phyloP scores from a whole-genome alignment of 495 filamentous ascomycete genomes.

The Cairneyella variabilis region DNA sequence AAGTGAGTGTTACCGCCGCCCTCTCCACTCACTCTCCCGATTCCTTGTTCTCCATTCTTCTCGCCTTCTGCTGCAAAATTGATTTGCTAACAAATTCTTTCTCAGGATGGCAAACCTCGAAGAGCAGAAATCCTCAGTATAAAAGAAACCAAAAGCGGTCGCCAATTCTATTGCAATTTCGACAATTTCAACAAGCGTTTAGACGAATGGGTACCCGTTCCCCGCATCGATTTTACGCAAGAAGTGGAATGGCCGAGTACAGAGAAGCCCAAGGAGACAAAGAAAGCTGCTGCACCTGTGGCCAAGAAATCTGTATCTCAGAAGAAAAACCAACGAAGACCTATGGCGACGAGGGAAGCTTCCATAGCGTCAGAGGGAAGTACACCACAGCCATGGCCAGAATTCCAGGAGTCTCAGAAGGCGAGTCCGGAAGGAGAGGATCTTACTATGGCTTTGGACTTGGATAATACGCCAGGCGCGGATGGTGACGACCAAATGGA shows the following conservation, averaged over 20 bases:
- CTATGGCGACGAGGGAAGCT: constrained; percentile 22
- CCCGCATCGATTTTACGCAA: constrained; percentile 71
- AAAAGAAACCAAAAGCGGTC: constrained; percentile 74
- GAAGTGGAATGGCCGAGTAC: constrained; percentile 56
- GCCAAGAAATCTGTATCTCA: constrained; percentile 41
- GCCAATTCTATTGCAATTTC: constrained; percentile 94
- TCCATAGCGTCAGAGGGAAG: constrained; percentile 25
- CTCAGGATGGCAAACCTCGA: constrained; percentile 74
- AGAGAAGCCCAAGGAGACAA: constrained; percentile 52
- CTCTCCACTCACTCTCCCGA: background rate
- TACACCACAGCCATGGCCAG: constrained; percentile 25
- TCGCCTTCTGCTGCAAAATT: constrained; percentile 3
- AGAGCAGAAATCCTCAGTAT: constrained; percentile 94
- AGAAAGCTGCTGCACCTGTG: constrained; percentile 41
- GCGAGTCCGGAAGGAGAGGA: constrained; percentile 13
- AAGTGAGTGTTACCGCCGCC: constrained; percentile 24
- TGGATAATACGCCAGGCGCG: constrained; percentile 22
- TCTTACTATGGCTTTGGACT: constrained; percentile 14
- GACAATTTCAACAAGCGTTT: constrained; percentile 99
- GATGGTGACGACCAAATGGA: constrained; percentile 60
- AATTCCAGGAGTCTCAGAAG: constrained; percentile 24
- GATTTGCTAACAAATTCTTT: background rate
- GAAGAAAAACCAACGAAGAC: constrained; percentile 55
- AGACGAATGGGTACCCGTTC: constrained; percentile 87
- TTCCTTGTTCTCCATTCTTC: background rate